phyloP scores from a whole-genome alignment of 495 filamentous ascomycete species.

The Lasiosphaeriaceae sp. region DNA sequence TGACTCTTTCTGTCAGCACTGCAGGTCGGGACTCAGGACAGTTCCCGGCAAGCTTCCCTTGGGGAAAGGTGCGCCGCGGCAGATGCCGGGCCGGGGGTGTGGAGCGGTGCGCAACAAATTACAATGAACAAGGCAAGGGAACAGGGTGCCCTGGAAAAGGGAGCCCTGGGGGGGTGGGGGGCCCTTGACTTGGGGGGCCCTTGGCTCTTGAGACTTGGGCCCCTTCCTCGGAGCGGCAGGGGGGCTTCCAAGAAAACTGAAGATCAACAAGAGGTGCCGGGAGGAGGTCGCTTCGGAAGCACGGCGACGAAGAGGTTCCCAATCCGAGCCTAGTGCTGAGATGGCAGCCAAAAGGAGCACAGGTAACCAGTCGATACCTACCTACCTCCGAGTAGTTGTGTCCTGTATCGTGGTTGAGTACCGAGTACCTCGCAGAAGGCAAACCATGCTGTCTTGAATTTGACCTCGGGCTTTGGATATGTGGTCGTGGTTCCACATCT shows the following conservation, averaged over 20 bases:
- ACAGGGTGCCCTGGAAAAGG: neutral
- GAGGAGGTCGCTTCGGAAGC: neutral
- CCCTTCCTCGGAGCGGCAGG: too few relatives aligned
- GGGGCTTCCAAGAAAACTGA: neutral
- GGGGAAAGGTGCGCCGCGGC: slow-evolving; percentile 6
- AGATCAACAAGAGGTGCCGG: neutral
- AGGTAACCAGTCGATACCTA: too few relatives aligned
- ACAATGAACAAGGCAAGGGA: neutral
- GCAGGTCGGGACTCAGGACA: too few relatives aligned
- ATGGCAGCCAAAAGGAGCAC: too few relatives aligned
- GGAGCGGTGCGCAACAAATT: neutral
- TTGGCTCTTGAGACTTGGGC: too few relatives aligned
- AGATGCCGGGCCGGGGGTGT: slow-evolving; percentile 11
- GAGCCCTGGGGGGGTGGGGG: neutral
- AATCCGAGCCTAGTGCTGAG: slow-evolving; percentile 14
- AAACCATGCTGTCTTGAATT: too few relatives aligned
- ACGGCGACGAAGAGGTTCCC: slow-evolving; percentile 21
- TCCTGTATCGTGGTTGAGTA: too few relatives aligned
- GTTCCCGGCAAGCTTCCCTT: too few relatives aligned
- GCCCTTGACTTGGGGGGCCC: neutral
- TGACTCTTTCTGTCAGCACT: slow-evolving; percentile 5
- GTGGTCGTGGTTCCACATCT: too few relatives aligned
- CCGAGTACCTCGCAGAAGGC: too few relatives aligned
- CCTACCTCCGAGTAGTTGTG: too few relatives aligned
- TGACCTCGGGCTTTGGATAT: too few relatives aligned